phyloP scores from a whole-genome alignment of 1,284 basidiomycete species.

The Mycosarcoma mackinlayi region DNA sequence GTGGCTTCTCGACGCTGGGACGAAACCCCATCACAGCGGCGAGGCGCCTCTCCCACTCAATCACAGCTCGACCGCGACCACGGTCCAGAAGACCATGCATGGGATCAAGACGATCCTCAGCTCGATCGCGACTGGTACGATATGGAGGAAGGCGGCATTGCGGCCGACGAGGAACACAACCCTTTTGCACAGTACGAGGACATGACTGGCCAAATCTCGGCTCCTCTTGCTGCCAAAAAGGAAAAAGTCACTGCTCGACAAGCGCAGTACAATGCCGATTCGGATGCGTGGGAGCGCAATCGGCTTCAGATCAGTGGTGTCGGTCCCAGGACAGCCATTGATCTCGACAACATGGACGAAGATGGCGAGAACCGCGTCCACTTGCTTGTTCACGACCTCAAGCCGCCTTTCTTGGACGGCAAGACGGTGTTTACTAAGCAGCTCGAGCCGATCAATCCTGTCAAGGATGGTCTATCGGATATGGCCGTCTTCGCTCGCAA shows the following conservation, averaged over 20 bases:
- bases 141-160: slow-evolving; percentile 67
- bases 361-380: slow-evolving; percentile 97
- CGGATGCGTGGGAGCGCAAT: slow-evolving; percentile 97
- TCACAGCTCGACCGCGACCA: slow-evolving; percentile 75
- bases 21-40: slow-evolving; percentile 34
- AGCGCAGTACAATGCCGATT: slow-evolving; percentile 80
- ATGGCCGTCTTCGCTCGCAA: slow-evolving; percentile 96
- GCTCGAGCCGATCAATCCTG: slow-evolving; percentile 95
- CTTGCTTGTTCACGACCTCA: slow-evolving; percentile 95
- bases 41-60: slow-evolving; percentile 7
- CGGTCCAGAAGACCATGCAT: slow-evolving; percentile 56
- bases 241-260: slow-evolving; percentile 67
- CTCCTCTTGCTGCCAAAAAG: slow-evolving; percentile 40
- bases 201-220: slow-evolving; percentile 72
- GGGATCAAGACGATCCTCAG: slow-evolving; percentile 57
- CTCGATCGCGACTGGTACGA: slow-evolving; percentile 65
- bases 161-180: slow-evolving; percentile 89
- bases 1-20: slow-evolving; percentile 48
- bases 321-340: slow-evolving; percentile 80
- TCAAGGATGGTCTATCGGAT: slow-evolving; percentile 91
- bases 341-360: slow-evolving; percentile 79
- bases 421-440: slow-evolving; percentile 96
- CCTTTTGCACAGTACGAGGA: slow-evolving; percentile 85
- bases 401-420: slow-evolving; percentile 97
- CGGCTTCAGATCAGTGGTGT: slow-evolving; percentile 96